These are phyloP conservation scores for Mercurialis annua DNA, from an alignment of 345 rosid species.

Conservation along the genomic window DNA sequence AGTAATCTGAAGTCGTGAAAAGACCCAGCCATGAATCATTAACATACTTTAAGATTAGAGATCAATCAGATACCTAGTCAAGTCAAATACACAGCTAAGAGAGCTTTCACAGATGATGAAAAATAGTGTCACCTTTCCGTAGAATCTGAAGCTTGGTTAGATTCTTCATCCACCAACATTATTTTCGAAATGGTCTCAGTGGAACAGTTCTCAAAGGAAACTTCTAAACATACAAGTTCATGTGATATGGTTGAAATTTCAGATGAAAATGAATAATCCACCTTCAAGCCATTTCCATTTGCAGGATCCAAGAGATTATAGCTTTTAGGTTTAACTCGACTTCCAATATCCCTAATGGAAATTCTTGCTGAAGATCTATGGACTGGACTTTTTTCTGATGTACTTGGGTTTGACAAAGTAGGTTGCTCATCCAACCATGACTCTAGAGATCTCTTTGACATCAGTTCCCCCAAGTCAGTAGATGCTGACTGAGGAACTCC, in stretches of 20 bases:
- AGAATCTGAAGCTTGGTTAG: slow-evolving; percentile 43
- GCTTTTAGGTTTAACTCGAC: slow-evolving; percentile 60
- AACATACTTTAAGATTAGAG: neutral
- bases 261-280: slow-evolving; percentile 73
- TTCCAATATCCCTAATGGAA: slow-evolving; percentile 69
- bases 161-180: slow-evolving; percentile 61
- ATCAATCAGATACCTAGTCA: neutral
- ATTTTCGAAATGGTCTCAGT: slow-evolving; percentile 51
- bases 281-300: slow-evolving; percentile 81
- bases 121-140: slow-evolving; percentile 52
- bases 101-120: neutral
- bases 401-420: slow-evolving; percentile 44
- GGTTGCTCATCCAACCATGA: slow-evolving; percentile 87
- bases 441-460: slow-evolving; percentile 63
- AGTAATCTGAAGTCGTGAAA: neutral
- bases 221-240: slow-evolving; percentile 59
- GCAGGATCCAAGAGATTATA: slow-evolving; percentile 70
- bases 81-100: slow-evolving; percentile 2
- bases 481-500: slow-evolving; percentile 22
- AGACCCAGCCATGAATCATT: neutral
- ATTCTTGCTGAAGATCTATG: slow-evolving; percentile 64
- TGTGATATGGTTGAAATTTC: slow-evolving; percentile 62
- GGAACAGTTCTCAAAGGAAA: slow-evolving; percentile 68
- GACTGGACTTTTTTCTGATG: slow-evolving; percentile 39
- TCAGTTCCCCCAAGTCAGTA: slow-evolving; percentile 49